phyloP scores from a whole-genome alignment of 1,139 yeast genomes.

The Insectozyma bohioensis region DNA sequence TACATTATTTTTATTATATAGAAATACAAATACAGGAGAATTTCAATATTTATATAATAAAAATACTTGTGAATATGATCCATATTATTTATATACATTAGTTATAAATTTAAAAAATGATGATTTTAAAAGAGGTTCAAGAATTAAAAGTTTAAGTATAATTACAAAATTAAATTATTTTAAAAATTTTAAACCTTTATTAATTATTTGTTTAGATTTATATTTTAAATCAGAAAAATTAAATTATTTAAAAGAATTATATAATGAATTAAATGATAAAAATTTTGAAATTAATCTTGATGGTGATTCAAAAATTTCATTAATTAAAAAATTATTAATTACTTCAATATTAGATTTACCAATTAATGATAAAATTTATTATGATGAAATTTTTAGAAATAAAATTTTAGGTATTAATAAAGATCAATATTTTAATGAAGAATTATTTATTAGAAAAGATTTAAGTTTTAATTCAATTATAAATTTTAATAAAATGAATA shows the following conservation, averaged over 20 bases:
- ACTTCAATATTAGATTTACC: slow-evolving; percentile 50
- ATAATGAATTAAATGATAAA: slow-evolving; percentile 34
- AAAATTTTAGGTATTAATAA: slow-evolving; percentile 33
- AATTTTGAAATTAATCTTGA: slow-evolving; percentile 24
- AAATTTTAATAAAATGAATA: slow-evolving; percentile 38
- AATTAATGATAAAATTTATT: slow-evolving; percentile 43
- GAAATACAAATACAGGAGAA: slow-evolving; percentile 36
- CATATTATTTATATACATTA: slow-evolving; percentile 56
- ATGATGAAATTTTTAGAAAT: slow-evolving; percentile 40
- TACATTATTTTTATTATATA: slow-evolving; percentile 54
- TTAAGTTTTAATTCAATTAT: slow-evolving; percentile 44
- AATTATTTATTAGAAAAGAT: slow-evolving; percentile 43
- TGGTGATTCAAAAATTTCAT: slow-evolving; percentile 23
- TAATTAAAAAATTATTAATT: slow-evolving; percentile 38
- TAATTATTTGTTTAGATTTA: slow-evolving; percentile 53
- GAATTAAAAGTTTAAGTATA: slow-evolving; percentile 55
- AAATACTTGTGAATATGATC: slow-evolving; percentile 35
- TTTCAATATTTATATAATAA: slow-evolving; percentile 41
- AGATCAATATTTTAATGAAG: slow-evolving; percentile 23
- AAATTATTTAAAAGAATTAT: slow-evolving; percentile 27
- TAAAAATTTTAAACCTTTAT: slow-evolving; percentile 59
- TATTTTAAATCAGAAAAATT: slow-evolving; percentile 32
- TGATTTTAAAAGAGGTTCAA: slow-evolving; percentile 51
- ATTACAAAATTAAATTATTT: slow-evolving; percentile 52
- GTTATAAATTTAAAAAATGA: slow-evolving; percentile 52